A percentile compares a stretch with the other conserved stretches of the same genome.
phyloP scores from a whole-genome alignment of 129 eudicot genomes.

The Saussurea involucrata region DNA sequence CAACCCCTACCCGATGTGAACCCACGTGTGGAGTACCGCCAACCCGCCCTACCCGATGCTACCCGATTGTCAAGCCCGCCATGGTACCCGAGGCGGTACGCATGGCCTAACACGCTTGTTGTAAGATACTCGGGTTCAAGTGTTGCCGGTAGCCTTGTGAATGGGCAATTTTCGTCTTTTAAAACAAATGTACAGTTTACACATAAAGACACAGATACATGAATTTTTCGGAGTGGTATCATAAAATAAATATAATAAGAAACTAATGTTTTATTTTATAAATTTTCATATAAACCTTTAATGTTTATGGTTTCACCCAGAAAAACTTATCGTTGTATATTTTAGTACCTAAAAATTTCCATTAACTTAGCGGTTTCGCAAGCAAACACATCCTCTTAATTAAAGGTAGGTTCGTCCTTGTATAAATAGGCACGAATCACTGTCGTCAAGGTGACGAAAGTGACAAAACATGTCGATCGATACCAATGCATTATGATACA shows the following conservation, averaged over 20 bases:
- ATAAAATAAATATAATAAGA: neutral
- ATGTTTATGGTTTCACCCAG: neutral
- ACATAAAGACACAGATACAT: neutral
- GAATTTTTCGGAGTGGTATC: neutral
- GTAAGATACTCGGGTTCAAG: neutral
- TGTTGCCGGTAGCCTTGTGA: neutral
- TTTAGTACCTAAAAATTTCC: neutral
- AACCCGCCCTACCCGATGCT: no score
- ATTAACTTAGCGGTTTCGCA: neutral
- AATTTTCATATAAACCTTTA: neutral
- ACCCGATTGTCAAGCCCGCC: no score
- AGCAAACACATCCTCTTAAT: neutral
- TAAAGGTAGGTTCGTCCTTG: neutral
- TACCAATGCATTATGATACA: neutral
- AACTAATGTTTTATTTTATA: neutral
- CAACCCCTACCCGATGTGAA: no score
- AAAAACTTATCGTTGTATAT: neutral
- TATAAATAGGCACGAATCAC: neutral
- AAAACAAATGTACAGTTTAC: neutral
- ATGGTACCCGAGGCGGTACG: no score
- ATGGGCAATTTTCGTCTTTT: neutral
- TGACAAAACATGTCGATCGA: neutral
- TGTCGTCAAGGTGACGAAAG: neutral
- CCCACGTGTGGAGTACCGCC: no score
- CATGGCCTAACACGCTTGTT: neutral